Percentiles rank a stretch among this genome's conserved stretches.
These are phyloP conservation scores for Syncephalis plumigaleata DNA, from an alignment of 371 early-diverging fungal species.

Conservation along the genomic window DNA sequence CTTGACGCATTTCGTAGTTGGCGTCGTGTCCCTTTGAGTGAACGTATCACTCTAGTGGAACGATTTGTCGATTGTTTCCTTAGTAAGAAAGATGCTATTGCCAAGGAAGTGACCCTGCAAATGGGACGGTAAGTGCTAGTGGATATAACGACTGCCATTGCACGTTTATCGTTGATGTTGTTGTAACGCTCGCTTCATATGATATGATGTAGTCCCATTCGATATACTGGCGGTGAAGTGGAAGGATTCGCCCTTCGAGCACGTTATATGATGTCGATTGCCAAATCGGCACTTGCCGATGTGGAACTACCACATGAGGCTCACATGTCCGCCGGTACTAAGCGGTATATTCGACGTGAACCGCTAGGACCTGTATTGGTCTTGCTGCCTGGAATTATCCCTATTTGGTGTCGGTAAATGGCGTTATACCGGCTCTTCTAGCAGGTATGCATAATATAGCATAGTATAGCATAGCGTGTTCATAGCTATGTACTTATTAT, in stretches of 20 bases:
- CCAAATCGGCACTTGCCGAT: conserved; percentile 35
- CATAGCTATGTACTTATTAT: too few species aligned
- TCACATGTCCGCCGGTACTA: conserved; percentile 13
- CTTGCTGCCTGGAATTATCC: conserved; percentile 48
- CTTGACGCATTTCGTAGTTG: conserved; percentile 24
- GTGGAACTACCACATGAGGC: conserved; percentile 20
- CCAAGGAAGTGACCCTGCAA: conserved; percentile 36
- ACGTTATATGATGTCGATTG: conserved; percentile 52
- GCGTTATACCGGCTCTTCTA: conserved; percentile 56
- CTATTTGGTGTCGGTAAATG: conserved; percentile 43
- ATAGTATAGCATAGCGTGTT: neutral
- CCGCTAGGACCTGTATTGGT: conserved; percentile 37
- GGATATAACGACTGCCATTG: too few species aligned
- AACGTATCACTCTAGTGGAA: conserved; percentile 29
- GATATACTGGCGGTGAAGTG: conserved; percentile 53
- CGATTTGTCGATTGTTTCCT: conserved; percentile 39
- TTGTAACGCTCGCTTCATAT: too few species aligned
- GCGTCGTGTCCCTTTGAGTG: conserved; percentile 26
- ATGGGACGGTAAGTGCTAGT: conserved; percentile 35
- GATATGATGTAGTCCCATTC: conserved; percentile 29
- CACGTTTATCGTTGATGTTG: neutral
- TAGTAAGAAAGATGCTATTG: conserved; percentile 33
- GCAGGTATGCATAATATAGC: conserved; percentile 21
- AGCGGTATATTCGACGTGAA: conserved; percentile 47
- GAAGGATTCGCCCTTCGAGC: conserved; percentile 53